Conservation (phyloP, 805 yeast species). For the Geotrichum ghanense region DNA sequence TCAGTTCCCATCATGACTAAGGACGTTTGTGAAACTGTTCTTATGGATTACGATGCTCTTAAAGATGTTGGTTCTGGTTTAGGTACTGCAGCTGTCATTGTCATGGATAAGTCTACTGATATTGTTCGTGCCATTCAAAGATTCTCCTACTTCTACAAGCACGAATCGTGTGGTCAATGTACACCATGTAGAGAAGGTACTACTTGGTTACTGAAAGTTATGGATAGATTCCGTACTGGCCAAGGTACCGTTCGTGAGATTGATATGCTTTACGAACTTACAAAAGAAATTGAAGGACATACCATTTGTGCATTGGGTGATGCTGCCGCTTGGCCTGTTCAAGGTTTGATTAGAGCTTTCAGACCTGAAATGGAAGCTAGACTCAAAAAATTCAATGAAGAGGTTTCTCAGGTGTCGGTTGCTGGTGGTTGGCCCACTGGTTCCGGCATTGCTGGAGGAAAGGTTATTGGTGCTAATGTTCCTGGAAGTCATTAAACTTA, state of each 20-base stretch:
- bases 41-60: conserved; percentile 84
- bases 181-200: conserved; percentile 94
- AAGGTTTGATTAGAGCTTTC: conserved; percentile 77
- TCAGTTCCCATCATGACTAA: conserved; percentile 76
- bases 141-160: conserved; percentile 74
- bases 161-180: conserved; percentile 91
- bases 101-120: conserved; percentile 79
- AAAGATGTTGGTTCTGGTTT: conserved; percentile 78
- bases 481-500: conserved; percentile 16
- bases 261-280: conserved; percentile 73
- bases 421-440: conserved; percentile 69
- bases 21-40: conserved; percentile 50
- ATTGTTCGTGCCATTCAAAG: conserved; percentile 79
- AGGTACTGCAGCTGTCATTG: conserved; percentile 90
- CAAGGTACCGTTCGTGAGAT: conserved; percentile 75
- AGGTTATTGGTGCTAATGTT: conserved; percentile 37
- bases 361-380: conserved; percentile 73
- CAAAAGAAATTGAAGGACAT: conserved; percentile 83
- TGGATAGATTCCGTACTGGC: conserved; percentile 70
- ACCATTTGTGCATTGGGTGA: conserved; percentile 89
- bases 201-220: conserved; percentile 71
- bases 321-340: conserved; percentile 91
- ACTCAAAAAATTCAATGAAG: conserved; percentile 47
- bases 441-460: conserved; percentile 50
- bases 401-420: conserved; percentile 38